phyloP scores from a whole-genome alignment of 352 stramenopile species.

The Hyaloperonospora brassicae region DNA sequence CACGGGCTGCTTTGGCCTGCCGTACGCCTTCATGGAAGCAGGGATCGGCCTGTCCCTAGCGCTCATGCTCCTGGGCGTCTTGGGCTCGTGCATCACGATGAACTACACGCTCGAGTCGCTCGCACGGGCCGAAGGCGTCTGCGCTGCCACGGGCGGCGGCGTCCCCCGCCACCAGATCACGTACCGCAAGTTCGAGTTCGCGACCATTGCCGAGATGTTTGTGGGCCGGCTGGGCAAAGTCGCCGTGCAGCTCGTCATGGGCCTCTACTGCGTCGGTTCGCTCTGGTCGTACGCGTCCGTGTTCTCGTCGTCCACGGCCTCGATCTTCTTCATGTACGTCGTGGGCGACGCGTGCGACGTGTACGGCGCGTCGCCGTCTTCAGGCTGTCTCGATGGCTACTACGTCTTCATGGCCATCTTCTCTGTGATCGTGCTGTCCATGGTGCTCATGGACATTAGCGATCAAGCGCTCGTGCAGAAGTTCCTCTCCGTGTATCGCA shows the following conservation, averaged over 20 bases:
- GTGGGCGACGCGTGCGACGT: slow-evolving; percentile 57
- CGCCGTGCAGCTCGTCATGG: slow-evolving; percentile 62
- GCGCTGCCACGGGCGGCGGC: slow-evolving; percentile 38
- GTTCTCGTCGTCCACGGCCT: slow-evolving; percentile 80
- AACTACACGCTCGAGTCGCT: slow-evolving; percentile 85
- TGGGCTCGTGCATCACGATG: slow-evolving; percentile 70
- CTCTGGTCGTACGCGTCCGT: slow-evolving; percentile 81
- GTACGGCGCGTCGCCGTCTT: slow-evolving; percentile 38
- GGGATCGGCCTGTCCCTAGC: slow-evolving; percentile 52
- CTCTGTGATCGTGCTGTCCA: slow-evolving; percentile 57
- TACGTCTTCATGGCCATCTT: slow-evolving; percentile 77
- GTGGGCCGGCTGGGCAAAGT: slow-evolving; percentile 59
- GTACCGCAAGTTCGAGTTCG: slow-evolving; percentile 84
- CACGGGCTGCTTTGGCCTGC: slow-evolving; percentile 79
- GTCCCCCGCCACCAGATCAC: slow-evolving; percentile 59
- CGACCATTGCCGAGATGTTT: slow-evolving; percentile 77
- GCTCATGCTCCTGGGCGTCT: slow-evolving; percentile 56
- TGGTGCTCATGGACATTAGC: slow-evolving; percentile 81
- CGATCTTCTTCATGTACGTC: slow-evolving; percentile 69
- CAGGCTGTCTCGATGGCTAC: slow-evolving; percentile 55
- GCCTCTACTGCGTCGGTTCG: slow-evolving; percentile 66
- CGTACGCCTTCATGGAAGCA: slow-evolving; percentile 66
- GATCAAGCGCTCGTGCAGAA: slow-evolving; percentile 77
- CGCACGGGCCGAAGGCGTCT: slow-evolving; percentile 67
- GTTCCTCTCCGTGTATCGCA: slow-evolving; percentile 73